Evolutionary conservation across 2,329 filamentous ascomycete genomes (phyloP), one percentile per base, ranked within the genome.

Genomic region (Pseudogymnoascus destructans): DNA sequence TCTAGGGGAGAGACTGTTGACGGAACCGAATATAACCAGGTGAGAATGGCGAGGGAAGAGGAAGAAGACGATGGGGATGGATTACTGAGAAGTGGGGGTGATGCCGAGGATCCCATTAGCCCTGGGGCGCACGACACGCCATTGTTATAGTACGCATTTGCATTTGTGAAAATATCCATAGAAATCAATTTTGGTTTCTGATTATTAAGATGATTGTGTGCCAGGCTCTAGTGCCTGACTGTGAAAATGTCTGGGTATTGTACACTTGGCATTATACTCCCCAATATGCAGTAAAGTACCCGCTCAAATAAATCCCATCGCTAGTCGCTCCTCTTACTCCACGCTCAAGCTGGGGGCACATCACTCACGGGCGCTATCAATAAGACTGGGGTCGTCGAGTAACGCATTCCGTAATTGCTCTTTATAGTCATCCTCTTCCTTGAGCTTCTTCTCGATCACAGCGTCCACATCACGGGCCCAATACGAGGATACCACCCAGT

Each of bases 1-100:
- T 79, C 79, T 58, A 73, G 77, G 23, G 73, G 75, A 17, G 74
- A 70, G 3, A 67, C 66, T 57, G 63, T 55, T 8, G 58, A 55
- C 59, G 63, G 65, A 13, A 63, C 66, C 58, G 61, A 59, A 9
- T 58, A 61, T 7, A 71, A 76, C 61, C 66, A 70, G 6, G 67
- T 69, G 58, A 71, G 73, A 1, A 61, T 73, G 3, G 70, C 69
- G 23, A 68, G 72, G 13, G 73, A 74, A 55, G 69, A 71, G 27
- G 69, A 67, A 4, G 68, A 68, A 13, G 71, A 71, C 2, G 76
- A 78, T 62, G 70, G 72, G 55, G 70, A 71, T 54, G 75, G 75
- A 0, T 62, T 79, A 23, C 62, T 79, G 57, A 69, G 71, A 35
- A 66, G 67, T 7, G 69, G 70, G 35, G 70, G 64, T 2, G 71